Conservation (phyloP, 306 rosid genomes). For the Trichosanthes cucumerina region DNA sequence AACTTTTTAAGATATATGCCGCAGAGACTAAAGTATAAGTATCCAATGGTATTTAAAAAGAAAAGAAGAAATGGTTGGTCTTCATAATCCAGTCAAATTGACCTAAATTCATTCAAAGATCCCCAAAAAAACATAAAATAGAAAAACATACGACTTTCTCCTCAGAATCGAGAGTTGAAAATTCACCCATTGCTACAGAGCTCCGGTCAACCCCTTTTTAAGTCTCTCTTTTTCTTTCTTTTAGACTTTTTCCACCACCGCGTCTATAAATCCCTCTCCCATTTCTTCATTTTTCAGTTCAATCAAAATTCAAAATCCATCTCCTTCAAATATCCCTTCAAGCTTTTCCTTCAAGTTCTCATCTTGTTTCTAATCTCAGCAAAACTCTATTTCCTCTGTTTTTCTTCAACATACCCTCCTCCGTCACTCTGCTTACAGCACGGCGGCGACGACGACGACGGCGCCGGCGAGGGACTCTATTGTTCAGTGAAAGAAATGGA, state of each 20-base stretch:
- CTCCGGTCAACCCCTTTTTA: not conserved
- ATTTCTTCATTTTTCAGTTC: too few relatives aligned
- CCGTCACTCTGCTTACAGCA: not conserved
- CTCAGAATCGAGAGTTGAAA: not conserved
- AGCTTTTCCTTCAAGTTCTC: not conserved
- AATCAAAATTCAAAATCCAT: too few relatives aligned
- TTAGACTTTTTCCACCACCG: not conserved
- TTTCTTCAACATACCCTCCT: not conserved
- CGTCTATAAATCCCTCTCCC: not conserved
- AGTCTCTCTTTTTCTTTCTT: not conserved
- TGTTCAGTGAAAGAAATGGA: not conserved
- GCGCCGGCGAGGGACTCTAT: not conserved
- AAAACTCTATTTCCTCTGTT: too few relatives aligned
- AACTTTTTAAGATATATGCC: too few relatives aligned
- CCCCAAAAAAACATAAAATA: not conserved
- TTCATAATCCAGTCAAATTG: not conserved
- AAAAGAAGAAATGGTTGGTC: not conserved
- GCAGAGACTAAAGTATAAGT: too few relatives aligned
- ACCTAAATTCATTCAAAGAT: constrained; percentile 1
- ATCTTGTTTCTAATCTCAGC: not conserved
- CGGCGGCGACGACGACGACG: not conserved
- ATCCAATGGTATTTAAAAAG: not conserved
- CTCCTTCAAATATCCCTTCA: too few relatives aligned
- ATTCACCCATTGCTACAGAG: not conserved
- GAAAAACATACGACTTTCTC: not conserved